Base-by-base conservation (phyloP, 192 early-diverging fungal genomes). In the Chytriomyces hyalinus region DNA sequence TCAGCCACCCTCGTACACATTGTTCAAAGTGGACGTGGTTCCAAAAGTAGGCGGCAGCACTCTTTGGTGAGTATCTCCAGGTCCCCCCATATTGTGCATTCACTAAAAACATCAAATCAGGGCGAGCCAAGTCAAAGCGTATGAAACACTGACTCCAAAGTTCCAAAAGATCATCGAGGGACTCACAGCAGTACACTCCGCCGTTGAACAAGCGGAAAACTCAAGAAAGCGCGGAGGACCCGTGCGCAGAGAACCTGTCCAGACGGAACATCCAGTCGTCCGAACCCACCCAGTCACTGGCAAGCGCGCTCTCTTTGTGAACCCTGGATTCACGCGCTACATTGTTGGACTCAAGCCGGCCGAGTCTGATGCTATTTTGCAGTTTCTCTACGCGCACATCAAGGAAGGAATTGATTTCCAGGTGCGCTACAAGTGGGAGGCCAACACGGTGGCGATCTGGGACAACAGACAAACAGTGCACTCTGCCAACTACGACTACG, bases 261-360 rank as follows among this genome's bases (percentile, higher is more conserved):
- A 28, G 46, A 72, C 66, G 36, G 79, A 78, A 49, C 82, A 83
- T 57, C 82, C 82, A 9, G 65, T 83, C 24, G 73, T 92, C 43
- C 84, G 91, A 44, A 92, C 90, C 7, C 91, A 92, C 68, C 92
- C 92, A 22, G 85, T 91, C 49, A 92, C 92, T 3, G 88, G 89
- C 6, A 86, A 87, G 86, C 91, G 91, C 65, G 80, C 87, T 13
- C 75, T 92, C 26, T 92, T 73, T 77, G 89, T 90, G 47, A 92
- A 92, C 77, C 81, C 84, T 28, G 84, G 78, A n/a, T 92, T 92
- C 71, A 91, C 90, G 6, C 82, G 85, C 3, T 81, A 82, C 48
- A 89, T 92, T 73, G 79, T 82, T 10, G 81, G 80, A 10, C 75
- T 91, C 28, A 80, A 80, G 0, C 77, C 82, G 15, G 70, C 67